A percentile compares a stretch with the other conserved stretches of the same genome.
Evolutionary conservation across 306 rosid species (phyloP).

Genomic region (Glycyrrhiza uralensis): DNA sequence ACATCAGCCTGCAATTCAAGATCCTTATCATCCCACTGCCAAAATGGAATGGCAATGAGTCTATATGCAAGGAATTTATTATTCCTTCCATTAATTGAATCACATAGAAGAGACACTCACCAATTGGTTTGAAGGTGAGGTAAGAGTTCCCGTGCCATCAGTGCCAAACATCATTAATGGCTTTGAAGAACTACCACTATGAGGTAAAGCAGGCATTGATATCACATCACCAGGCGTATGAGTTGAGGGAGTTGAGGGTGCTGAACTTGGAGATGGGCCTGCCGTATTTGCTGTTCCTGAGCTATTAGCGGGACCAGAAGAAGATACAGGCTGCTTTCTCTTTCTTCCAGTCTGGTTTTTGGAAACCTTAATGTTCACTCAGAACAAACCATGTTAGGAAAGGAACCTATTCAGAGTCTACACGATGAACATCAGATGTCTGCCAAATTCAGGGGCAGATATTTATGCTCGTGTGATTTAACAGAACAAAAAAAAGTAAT

Average conservation of each 20-base stretch:
- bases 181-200: slow-evolving; percentile 81
- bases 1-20: slow-evolving; percentile 99
- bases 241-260: slow-evolving; percentile 97
- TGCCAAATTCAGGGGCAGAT: not conserved
- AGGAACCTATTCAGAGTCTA: slow-evolving; percentile 30
- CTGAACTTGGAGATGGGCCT: slow-evolving; percentile 98
- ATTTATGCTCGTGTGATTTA: not conserved
- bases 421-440: not conserved
- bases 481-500: not conserved
- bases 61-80: slow-evolving; percentile 50
- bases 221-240: slow-evolving; percentile 97
- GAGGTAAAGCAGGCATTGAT: slow-evolving; percentile 95
- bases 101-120: slow-evolving; percentile 52
- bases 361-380: slow-evolving; percentile 64
- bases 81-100: slow-evolving; percentile 47
- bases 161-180: slow-evolving; percentile 77
- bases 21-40: slow-evolving; percentile 99
- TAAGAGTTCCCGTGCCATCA: slow-evolving; percentile 81
- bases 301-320: slow-evolving; percentile 99
- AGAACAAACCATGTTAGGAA: slow-evolving; percentile 41
- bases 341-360: slow-evolving; percentile 96
- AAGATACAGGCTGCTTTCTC: slow-evolving; percentile 95
- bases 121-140: slow-evolving; percentile 94
- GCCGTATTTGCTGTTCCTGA: slow-evolving; percentile 96
- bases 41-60: slow-evolving; percentile 93